Evolutionary conservation across 306 rosid genomes (phyloP).

Genomic region (Quercus agrifolia): DNA sequence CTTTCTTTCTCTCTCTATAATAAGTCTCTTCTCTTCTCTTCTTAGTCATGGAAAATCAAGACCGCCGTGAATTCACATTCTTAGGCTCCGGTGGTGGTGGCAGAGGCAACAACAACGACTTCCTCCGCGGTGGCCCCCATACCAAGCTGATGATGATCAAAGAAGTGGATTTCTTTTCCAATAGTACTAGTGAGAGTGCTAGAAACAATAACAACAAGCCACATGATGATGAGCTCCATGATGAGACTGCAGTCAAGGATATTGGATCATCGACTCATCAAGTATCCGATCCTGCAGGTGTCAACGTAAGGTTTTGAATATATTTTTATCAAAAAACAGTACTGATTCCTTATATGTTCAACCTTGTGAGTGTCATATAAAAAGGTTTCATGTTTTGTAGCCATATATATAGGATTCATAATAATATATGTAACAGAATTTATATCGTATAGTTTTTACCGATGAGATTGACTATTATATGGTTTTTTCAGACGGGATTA

Average conservation of each 20-base stretch:
- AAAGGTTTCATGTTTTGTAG: too few species aligned
- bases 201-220: not conserved
- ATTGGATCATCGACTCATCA: conserved; percentile 15
- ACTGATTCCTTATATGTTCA: too few species aligned
- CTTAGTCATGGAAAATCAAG: conserved; percentile 25
- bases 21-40: not conserved
- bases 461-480: not conserved
- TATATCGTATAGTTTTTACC: not conserved
- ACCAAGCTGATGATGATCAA: conserved; percentile 16
- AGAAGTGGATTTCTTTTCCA: conserved; percentile 44
- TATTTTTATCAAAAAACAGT: not conserved
- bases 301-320: conserved; percentile 28
- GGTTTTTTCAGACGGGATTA: conserved; percentile 27
- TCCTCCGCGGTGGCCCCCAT: not conserved
- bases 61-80: conserved; percentile 33
- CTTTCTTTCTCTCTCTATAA: not conserved
- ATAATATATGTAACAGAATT: not conserved
- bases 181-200: not conserved
- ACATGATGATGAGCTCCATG: not conserved
- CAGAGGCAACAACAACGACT: not conserved
- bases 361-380: not conserved
- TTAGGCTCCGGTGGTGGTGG: conserved; percentile 17
- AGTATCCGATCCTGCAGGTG: not conserved
- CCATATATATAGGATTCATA: too few species aligned
- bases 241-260: not conserved